A percentile compares a stretch with the other conserved stretches of the same genome.
These are phyloP conservation scores for Vitis rotundifolia DNA, from an alignment of 164 flowering plant genomes.

Conservation along the genomic window DNA sequence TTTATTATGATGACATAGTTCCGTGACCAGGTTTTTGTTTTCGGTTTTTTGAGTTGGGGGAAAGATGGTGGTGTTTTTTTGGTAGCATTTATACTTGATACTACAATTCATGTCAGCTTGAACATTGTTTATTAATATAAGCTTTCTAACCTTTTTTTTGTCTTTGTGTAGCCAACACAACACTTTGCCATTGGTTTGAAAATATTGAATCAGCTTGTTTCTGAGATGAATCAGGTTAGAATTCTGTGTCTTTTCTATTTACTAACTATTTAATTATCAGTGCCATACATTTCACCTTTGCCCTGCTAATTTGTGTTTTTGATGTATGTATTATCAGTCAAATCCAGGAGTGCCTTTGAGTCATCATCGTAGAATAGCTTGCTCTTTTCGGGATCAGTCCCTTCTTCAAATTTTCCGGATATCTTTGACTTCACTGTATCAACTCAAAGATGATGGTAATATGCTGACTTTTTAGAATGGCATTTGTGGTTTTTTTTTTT, in stretches of 20 bases:
- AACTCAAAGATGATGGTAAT: constrained; percentile 84
- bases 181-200: constrained; percentile 67
- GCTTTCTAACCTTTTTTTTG: background rate
- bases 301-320: too few relatives aligned
- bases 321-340: constrained; percentile 39
- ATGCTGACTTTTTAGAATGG: constrained; percentile 4
- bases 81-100: background rate
- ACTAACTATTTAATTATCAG: too few relatives aligned
- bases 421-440: constrained; percentile 73
- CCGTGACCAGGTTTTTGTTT: background rate
- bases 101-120: background rate
- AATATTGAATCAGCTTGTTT: constrained; percentile 63
- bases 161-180: constrained; percentile 41
- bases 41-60: background rate
- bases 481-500: background rate
- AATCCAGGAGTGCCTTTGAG: constrained; percentile 90
- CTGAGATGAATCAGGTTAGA: constrained; percentile 68
- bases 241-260: too few relatives aligned
- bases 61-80: too few relatives aligned
- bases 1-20: background rate
- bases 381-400: constrained; percentile 86
- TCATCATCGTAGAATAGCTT: constrained; percentile 87
- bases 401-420: constrained; percentile 87
- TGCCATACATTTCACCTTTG: too few relatives aligned
- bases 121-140: background rate